Evolutionary conservation across 768 basidiomycete species (phyloP).

Genomic region (Leucocoprinus leucothites): DNA sequence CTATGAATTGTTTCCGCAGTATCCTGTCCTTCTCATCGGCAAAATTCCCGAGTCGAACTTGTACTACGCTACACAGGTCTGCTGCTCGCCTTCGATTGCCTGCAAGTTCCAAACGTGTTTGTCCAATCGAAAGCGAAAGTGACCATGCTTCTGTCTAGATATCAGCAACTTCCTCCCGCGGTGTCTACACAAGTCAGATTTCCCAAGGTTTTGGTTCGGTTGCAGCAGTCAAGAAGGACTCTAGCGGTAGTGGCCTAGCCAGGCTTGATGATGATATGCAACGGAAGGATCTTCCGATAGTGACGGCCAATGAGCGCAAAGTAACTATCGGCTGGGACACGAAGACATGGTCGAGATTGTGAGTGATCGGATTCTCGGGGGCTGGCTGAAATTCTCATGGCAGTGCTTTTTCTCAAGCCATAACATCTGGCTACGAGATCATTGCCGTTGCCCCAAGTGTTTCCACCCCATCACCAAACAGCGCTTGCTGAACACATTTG

Average conservation of each 20-base stretch:
- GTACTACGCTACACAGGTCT: neutral
- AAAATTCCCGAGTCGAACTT: neutral
- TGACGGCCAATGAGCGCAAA: constrained; percentile 54
- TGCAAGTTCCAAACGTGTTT: neutral
- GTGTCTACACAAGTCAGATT: neutral
- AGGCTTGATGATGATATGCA: constrained; percentile 21
- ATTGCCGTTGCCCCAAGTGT: constrained; percentile 85
- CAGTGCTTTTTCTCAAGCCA: constrained; percentile 48
- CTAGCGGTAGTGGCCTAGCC: constrained; percentile 12
- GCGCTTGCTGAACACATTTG: constrained; percentile 81
- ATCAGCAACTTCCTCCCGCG: neutral
- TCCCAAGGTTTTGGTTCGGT: constrained; percentile 20
- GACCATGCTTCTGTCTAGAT: neutral
- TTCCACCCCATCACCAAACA: constrained; percentile 90
- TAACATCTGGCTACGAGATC: constrained; percentile 89
- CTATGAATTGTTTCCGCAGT: too few relatives aligned
- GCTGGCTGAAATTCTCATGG: neutral
- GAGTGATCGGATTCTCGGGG: constrained; percentile 21
- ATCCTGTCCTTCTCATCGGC: neutral
- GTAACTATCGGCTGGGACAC: constrained; percentile 75
- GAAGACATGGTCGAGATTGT: constrained; percentile 76
- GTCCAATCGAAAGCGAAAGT: neutral
- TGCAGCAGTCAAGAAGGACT: constrained; percentile 17
- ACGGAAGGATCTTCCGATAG: constrained; percentile 45
- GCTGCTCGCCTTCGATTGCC: neutral